Base-by-base conservation (phyloP, 176 grass and related monocot species). In the Phoenix roebelenii region DNA sequence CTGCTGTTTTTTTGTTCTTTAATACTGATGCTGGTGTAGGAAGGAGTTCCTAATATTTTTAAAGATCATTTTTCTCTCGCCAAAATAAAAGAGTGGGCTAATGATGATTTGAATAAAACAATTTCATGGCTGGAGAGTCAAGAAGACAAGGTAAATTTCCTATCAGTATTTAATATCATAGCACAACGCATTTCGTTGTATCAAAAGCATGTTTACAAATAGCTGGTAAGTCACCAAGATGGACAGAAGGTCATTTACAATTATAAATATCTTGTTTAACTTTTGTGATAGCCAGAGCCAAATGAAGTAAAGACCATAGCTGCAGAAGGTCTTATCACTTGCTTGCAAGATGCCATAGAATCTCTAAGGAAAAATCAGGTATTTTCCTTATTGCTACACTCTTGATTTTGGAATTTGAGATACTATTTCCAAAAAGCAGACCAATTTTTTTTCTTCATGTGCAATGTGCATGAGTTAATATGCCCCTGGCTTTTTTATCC, bases 71-170 rank as follows among this genome's bases (percentile, higher is more conserved):
- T 96, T 82, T 80, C 81, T 50, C 75, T 54, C 5, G 83, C 81
- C 25, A 87, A 88, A 79, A 77, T 97, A 68, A 97, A 88, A 82
- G 26, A 81, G 17, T 90, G 86, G 92, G 92, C 87, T 18, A 60
- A 61, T 7, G 66, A 91, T 85, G 92, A 97, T 86, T 83, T 97
- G 60, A 29, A 18, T 0, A 74, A 77, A 68, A 91, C 92, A 24
- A 53, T 91, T 19, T 88, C 81, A 54, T 97, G 92, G 92, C 80
- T 97, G 71, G 80, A 91, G 68, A 91, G 72, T 72, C 87, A 91
- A 83, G 87, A 97, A 67, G 87, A 88, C 52, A 97, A 91, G 83
- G 92, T 97, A 56, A 66, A 61, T 22, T 72, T 39, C 35, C 35
- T 39, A 39, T 7, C 9, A 39, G 35, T 39, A 7, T 39, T 29